Evolutionary conservation across 139 green algal species (phyloP).

Genomic region (Chlorella ohadii): DNA sequence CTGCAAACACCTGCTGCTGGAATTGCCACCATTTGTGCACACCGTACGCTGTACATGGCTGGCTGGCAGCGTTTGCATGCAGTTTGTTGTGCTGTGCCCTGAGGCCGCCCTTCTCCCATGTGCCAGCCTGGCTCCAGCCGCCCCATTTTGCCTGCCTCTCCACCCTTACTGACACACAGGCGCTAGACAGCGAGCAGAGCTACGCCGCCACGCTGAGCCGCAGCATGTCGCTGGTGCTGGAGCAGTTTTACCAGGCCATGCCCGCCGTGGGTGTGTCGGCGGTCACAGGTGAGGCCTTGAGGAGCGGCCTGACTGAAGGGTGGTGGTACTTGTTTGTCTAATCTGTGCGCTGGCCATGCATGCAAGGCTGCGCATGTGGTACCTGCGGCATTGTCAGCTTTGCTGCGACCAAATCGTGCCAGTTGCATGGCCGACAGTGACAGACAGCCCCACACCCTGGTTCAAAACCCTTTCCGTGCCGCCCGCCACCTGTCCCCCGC

Average conservation of each 20-base stretch:
- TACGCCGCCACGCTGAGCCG: conserved; percentile 85
- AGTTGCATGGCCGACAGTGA: too few relatives aligned
- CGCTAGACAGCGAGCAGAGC: conserved; percentile 74
- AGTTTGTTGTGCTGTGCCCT: too few relatives aligned
- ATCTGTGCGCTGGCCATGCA: too few relatives aligned
- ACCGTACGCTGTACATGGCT: too few relatives aligned
- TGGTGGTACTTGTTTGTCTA: too few relatives aligned
- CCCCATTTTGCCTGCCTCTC: neutral
- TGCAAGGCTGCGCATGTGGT: too few relatives aligned
- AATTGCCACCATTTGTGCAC: too few relatives aligned
- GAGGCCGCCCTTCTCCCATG: neutral
- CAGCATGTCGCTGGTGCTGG: conserved; percentile 87
- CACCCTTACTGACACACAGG: neutral
- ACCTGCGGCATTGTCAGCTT: too few relatives aligned
- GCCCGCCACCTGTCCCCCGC: neutral
- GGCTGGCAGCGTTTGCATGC: too few relatives aligned
- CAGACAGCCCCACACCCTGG: neutral
- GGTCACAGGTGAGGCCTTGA: conserved; percentile 79
- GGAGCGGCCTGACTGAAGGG: too few relatives aligned
- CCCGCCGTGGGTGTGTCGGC: conserved; percentile 86
- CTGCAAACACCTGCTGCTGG: too few relatives aligned
- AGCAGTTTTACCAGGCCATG: conserved; percentile 95
- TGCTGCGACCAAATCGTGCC: too few relatives aligned
- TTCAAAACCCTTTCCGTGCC: neutral
- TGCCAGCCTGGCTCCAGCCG: neutral